Evolutionary conservation across 192 early-diverging fungal genomes (phyloP).

Genomic region (Piromyces sp.): DNA sequence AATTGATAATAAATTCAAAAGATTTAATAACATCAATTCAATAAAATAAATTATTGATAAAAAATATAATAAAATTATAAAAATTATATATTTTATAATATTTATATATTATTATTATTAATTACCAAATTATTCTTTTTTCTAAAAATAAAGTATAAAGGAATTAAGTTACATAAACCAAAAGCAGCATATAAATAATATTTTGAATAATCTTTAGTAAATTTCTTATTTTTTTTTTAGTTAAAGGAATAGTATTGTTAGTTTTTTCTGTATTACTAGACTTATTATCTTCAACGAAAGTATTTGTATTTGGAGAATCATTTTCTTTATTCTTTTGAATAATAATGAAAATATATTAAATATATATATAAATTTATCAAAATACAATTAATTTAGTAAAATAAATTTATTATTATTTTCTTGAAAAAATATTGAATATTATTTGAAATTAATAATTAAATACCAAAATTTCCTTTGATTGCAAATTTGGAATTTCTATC

Average conservation of each 20-base stretch:
- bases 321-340: no score
- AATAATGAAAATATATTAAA: no score
- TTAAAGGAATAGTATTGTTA: neutral
- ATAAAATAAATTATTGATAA: no score
- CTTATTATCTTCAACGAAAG: neutral
- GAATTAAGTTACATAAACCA: neutral
- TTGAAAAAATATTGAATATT: no score
- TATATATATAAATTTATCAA: no score
- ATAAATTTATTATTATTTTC: no score
- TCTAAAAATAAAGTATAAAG: neutral
- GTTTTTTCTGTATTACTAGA: neutral
- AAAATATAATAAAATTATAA: no score
- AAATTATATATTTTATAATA: neutral
- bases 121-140: neutral
- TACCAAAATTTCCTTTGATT: neutral
- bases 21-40: no score
- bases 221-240: neutral
- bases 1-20: no score
- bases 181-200: neutral
- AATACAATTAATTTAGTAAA: no score
- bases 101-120: neutral
- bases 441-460: neutral
- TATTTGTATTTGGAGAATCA: no score
- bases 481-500: neutral
- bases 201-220: neutral